A percentile compares a stretch with the other conserved stretches of the same genome.
phyloP scores from a whole-genome alignment of 2,329 filamentous ascomycete species.

The Onygenales sp. region DNA sequence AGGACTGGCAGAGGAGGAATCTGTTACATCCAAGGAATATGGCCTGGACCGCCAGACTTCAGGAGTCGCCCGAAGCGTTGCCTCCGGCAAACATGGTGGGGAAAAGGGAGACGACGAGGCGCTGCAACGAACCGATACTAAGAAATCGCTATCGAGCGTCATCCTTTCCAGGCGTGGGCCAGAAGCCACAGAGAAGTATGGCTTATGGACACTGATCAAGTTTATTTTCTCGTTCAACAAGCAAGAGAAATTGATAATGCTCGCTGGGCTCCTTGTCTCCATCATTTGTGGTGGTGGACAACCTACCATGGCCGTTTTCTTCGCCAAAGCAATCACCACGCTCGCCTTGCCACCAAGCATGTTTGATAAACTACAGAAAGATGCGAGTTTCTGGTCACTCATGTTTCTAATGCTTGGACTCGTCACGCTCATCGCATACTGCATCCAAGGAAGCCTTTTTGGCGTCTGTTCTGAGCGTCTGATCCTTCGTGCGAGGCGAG shows the following conservation, averaged over 20 bases:
- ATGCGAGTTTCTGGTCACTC: slow-evolving; percentile 75
- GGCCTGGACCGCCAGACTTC: slow-evolving; percentile 5
- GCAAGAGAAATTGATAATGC: slow-evolving; percentile 61
- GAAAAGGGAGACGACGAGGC: slow-evolving; percentile 22
- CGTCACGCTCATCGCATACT: slow-evolving; percentile 60
- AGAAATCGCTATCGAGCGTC: slow-evolving; percentile 56
- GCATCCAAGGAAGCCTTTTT: slow-evolving; percentile 62
- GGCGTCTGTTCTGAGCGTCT: slow-evolving; percentile 80
- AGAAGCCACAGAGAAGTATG: slow-evolving; percentile 51
- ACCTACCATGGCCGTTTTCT: slow-evolving; percentile 68
- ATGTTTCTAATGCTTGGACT: slow-evolving; percentile 84
- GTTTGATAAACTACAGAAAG: slow-evolving; percentile 50
- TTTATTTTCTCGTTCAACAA: slow-evolving; percentile 73
- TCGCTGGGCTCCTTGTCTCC: slow-evolving; percentile 62
- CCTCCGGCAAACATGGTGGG: slow-evolving; percentile 16
- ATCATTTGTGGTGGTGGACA: slow-evolving; percentile 74
- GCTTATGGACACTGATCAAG: slow-evolving; percentile 66
- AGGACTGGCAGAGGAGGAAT: slow-evolving; percentile 21
- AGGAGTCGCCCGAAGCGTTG: slow-evolving; percentile 4
- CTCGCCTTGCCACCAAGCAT: slow-evolving; percentile 49
- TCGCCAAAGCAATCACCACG: slow-evolving; percentile 75
- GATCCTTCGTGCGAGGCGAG: slow-evolving; percentile 71
- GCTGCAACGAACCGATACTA: slow-evolving; percentile 38
- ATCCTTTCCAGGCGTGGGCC: slow-evolving; percentile 50
- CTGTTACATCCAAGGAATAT: slow-evolving; percentile 19